Evolutionary conservation across 2,329 filamentous ascomycete species (phyloP).

Genomic region (Alternaria triticina): DNA sequence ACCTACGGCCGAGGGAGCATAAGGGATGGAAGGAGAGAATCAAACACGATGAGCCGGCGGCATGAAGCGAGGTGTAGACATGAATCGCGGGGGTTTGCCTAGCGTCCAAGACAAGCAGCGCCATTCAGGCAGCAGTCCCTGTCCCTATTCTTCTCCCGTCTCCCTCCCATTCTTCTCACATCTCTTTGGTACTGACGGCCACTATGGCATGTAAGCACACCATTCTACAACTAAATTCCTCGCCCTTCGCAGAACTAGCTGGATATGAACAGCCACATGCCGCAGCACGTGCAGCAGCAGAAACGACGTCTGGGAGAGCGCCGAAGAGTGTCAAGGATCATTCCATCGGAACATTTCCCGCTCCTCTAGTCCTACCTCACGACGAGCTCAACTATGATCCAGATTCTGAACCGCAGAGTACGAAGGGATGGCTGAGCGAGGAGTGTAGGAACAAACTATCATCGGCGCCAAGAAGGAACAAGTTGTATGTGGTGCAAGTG

Average conservation of each 20-base stretch:
- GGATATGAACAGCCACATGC: constrained; percentile 41
- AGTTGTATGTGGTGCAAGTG: constrained; percentile 61
- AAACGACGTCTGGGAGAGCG: constrained; percentile 16
- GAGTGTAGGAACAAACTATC: constrained; percentile 58
- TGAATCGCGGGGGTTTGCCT: background rate
- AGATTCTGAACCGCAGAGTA: constrained; percentile 58
- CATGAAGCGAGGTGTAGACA: background rate
- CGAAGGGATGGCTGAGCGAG: constrained; percentile 58
- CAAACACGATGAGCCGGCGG: background rate
- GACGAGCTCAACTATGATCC: constrained; percentile 65
- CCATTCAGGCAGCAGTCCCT: background rate
- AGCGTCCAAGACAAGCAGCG: background rate
- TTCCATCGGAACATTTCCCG: constrained; percentile 56
- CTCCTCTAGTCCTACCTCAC: constrained; percentile 64
- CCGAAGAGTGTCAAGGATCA: background rate
- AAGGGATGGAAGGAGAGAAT: background rate
- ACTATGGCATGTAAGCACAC: constrained; percentile 8
- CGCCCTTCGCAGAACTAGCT: constrained; percentile 43
- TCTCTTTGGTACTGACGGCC: background rate
- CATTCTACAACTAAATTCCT: constrained; percentile 31
- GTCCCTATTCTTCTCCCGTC: background rate
- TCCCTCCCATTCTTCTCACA: background rate
- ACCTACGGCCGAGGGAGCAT: background rate
- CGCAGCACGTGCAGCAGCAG: constrained; percentile 32
- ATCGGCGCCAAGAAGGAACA: constrained; percentile 44